Percentiles rank a stretch among this genome's conserved stretches.
phyloP scores from a whole-genome alignment of 495 filamentous ascomycete genomes.

The Penicillium odoratum region DNA sequence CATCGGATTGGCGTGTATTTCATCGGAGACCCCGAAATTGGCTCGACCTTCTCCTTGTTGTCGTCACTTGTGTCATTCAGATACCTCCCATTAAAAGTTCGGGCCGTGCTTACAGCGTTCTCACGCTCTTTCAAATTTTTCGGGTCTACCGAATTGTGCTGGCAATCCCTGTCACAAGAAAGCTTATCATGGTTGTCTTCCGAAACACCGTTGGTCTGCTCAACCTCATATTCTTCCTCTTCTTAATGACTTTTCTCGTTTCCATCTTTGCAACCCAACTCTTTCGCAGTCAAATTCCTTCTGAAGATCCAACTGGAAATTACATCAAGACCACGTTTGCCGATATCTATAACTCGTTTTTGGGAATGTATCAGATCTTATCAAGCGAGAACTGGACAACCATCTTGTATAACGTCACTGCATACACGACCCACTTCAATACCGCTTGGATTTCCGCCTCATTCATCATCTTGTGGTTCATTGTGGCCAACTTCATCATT shows the following conservation, averaged over 20 bases:
- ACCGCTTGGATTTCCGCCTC: constrained; percentile 93
- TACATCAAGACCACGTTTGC: constrained; percentile 71
- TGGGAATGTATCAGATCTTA: constrained; percentile 98
- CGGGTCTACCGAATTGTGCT: constrained; percentile 90
- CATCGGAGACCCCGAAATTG: constrained; percentile 69
- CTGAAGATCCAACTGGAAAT: constrained; percentile 53
- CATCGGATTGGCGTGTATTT: constrained; percentile 77
- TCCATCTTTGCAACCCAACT: constrained; percentile 93
- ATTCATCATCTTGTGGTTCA: constrained; percentile 95
- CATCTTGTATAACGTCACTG: constrained; percentile 80
- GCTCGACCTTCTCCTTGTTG: constrained; percentile 73
- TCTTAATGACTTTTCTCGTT: constrained; percentile 89
- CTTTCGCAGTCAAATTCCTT: constrained; percentile 81
- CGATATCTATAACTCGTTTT: constrained; percentile 91
- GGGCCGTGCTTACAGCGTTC: constrained; percentile 78
- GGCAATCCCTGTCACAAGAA: constrained; percentile 79
- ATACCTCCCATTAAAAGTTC: constrained; percentile 77
- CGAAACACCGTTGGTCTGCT: constrained; percentile 89
- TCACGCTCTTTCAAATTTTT: constrained; percentile 91
- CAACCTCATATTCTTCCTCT: constrained; percentile 94
- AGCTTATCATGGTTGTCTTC: constrained; percentile 82
- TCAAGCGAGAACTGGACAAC: constrained; percentile 96
- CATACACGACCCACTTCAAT: constrained; percentile 55
- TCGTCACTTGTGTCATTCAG: constrained; percentile 83
- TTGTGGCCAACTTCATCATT: constrained; percentile 91